phyloP scores from a whole-genome alignment of 139 green algal genomes.

The Bryopsis sp. region DNA sequence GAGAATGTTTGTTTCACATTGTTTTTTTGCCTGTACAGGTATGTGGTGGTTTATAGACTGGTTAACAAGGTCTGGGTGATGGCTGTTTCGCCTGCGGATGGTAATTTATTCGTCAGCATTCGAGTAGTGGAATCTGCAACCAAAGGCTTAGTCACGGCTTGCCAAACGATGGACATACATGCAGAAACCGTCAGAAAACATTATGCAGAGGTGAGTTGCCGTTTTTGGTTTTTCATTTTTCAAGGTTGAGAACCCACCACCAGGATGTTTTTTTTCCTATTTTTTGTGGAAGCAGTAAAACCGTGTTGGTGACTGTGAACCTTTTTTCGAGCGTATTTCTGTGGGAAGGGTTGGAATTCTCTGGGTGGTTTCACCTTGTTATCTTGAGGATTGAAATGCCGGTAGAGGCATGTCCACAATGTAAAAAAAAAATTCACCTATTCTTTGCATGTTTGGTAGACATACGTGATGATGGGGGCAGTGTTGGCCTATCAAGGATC shows the following conservation, averaged over 20 bases:
- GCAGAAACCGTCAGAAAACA: background rate
- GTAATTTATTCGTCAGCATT: background rate
- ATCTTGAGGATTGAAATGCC: too few relatives aligned
- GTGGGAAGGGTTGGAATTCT: too few relatives aligned
- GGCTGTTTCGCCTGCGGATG: background rate
- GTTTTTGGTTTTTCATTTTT: background rate
- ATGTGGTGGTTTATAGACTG: conserved; percentile 10
- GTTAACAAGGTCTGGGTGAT: conserved; percentile 16
- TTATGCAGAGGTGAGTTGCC: background rate
- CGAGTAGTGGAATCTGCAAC: conserved; percentile 15
- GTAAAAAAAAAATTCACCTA: too few relatives aligned
- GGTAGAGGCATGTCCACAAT: too few relatives aligned
- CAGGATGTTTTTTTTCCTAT: too few relatives aligned
- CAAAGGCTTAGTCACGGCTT: conserved; percentile 2
- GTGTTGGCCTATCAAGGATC: conserved; percentile 6
- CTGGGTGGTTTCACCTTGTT: too few relatives aligned
- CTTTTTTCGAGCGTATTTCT: background rate
- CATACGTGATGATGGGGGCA: conserved; percentile 5
- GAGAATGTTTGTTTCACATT: too few relatives aligned
- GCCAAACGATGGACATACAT: conserved; percentile 1
- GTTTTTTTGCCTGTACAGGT: conserved; percentile 2
- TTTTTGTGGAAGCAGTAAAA: too few relatives aligned
- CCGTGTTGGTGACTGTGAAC: too few relatives aligned
- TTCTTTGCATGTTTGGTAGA: background rate
- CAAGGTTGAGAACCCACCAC: too few relatives aligned